phyloP scores from a whole-genome alignment of 495 filamentous ascomycete genomes.

The Alectoria sarmentosa region DNA sequence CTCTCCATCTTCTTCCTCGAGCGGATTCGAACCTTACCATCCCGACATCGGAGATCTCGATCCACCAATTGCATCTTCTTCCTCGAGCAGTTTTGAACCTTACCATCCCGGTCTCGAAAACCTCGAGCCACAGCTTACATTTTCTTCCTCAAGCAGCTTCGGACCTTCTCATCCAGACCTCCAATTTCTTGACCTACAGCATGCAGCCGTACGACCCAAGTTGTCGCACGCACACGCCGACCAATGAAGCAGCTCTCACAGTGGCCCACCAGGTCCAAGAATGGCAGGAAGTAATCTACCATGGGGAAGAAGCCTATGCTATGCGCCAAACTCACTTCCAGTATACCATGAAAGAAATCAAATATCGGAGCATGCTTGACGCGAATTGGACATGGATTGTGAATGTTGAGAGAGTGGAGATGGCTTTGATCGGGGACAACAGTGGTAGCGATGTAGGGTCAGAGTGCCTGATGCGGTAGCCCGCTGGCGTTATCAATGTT shows the following conservation, averaged over 20 bases:
- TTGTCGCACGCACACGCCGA: not conserved
- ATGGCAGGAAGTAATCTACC: not conserved
- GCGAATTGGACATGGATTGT: not conserved
- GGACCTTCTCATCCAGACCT: too few relatives aligned
- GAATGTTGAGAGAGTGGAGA: not conserved
- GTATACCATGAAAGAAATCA: not conserved
- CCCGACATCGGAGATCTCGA: too few relatives aligned
- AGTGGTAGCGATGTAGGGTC: not conserved
- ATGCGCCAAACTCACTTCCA: not conserved
- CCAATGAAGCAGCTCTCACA: not conserved
- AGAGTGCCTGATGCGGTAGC: not conserved
- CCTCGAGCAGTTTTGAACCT: too few relatives aligned
- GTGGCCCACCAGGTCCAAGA: not conserved
- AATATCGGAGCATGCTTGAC: not conserved
- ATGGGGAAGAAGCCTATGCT: not conserved
- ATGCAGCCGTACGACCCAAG: not conserved
- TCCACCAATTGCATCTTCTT: too few relatives aligned
- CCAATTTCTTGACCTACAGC: too few relatives aligned
- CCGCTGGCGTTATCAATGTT: not conserved
- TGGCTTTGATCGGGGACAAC: not conserved
- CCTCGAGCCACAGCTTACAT: not conserved
- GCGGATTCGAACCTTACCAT: too few relatives aligned
- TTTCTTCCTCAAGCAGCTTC: not conserved
- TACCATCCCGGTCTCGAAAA: too few relatives aligned
- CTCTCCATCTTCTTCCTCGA: too few relatives aligned